Percentiles rank a stretch among this genome's conserved stretches.
phyloP scores from a whole-genome alignment of 805 yeast genomes.

The Wickerhamomyces chaumierensis region DNA sequence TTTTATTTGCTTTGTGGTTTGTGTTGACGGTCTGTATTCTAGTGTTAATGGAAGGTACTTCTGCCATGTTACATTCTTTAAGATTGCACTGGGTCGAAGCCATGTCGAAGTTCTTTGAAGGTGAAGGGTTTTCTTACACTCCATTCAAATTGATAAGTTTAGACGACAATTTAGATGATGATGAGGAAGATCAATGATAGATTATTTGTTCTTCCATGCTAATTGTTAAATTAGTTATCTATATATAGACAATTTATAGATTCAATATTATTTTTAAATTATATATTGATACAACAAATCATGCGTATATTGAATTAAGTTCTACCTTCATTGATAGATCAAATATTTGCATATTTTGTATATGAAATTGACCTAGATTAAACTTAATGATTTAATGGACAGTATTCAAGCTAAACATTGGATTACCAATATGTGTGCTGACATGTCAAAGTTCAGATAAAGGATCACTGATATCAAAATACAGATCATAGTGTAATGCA shows the following conservation, averaged over 20 bases:
- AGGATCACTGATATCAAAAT: neutral
- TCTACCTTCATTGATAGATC: too few relatives aligned
- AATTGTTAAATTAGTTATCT: too few relatives aligned
- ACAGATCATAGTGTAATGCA: neutral
- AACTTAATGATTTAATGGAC: too few relatives aligned
- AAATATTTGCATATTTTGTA: too few relatives aligned
- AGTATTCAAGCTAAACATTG: too few relatives aligned
- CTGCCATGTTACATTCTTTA: constrained; percentile 97
- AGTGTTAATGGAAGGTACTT: constrained; percentile 97
- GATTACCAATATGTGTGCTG: too few relatives aligned
- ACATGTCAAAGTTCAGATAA: too few relatives aligned
- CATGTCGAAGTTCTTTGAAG: constrained; percentile 95
- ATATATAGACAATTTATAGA: neutral
- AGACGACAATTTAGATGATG: neutral
- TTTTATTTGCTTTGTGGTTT: constrained; percentile 92
- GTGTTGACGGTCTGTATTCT: constrained; percentile 79
- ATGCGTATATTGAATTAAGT: too few relatives aligned
- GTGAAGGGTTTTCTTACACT: constrained; percentile 84
- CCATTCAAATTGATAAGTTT: constrained; percentile 60
- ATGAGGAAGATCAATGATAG: neutral
- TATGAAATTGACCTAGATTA: too few relatives aligned
- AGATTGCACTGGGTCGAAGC: constrained; percentile 99
- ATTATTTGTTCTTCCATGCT: too few relatives aligned
- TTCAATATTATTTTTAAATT: too few relatives aligned
- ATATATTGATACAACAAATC: too few relatives aligned